Base-by-base conservation (phyloP, 371 early-diverging fungal genomes). In the Zopfochytrium polystomum region DNA sequence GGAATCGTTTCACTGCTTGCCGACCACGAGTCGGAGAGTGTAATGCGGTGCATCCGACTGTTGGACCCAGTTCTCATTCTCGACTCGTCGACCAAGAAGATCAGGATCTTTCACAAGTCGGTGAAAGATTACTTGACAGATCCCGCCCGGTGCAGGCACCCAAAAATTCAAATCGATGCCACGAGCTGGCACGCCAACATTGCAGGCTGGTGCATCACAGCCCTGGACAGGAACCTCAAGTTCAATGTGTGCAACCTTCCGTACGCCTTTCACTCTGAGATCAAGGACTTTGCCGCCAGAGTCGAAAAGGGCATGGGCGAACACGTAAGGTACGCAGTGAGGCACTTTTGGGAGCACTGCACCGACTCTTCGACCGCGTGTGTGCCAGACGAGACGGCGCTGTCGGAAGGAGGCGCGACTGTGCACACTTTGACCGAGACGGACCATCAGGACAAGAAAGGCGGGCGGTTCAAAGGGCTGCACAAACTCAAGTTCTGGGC, bases 61-160 rank as follows among this genome's bases (percentile, higher is more conserved):
- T 9, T 52, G 48, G 50, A 55, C 20, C n/a, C 62, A 2, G 29
- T 55, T n/a, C 11, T 62, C 7, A 29, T 43, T 23, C 22, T 53
- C 4, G 38, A 38, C 32, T 30, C 22, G 13, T 5, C 29, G 23
- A 35, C 67, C 18, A n/a, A n/a, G n/a, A 13, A n/a, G n/a, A n/a
- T n/a, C n/a, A n/a, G n/a, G n/a, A n/a, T n/a, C n/a, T n/a, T n/a
- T n/a, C n/a, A n/a, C n/a, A n/a, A n/a, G n/a, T n/a, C n/a, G n/a
- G n/a, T n/a, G n/a, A n/a, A n/a, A n/a, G n/a, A n/a, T n/a, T 60
- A 60, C 58, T n/a, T 65, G 22, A 64, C 38, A 4, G 38, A 62
- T 27, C 43, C 62, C 2, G 34, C 62, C 13, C 42, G 38, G 20
- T 57, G 62, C 49, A 55, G 11, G 15, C n/a, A 55, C 33, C 7